A percentile compares a stretch with the other conserved stretches of the same genome.
These are phyloP conservation scores for Trichoderma atrobrunneum DNA, from an alignment of 2,329 filamentous ascomycete genomes.

Conservation along the genomic window DNA sequence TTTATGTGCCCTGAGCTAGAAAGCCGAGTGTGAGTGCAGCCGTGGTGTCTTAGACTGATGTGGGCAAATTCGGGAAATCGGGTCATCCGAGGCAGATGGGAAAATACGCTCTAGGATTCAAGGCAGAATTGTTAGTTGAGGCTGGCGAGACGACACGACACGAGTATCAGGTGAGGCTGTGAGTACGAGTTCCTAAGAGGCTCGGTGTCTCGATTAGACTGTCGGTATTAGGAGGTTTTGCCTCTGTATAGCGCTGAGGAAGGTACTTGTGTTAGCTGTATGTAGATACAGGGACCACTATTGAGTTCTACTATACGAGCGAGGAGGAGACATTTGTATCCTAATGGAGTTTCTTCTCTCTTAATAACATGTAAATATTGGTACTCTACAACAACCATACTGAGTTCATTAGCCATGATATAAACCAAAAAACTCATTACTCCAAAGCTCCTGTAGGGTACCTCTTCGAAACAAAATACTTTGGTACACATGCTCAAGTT, in stretches of 20 bases:
- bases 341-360: not conserved
- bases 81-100: not conserved
- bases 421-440: not conserved
- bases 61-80: not conserved
- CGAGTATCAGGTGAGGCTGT: not conserved
- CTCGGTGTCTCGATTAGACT: constrained; percentile 4
- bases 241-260: not conserved
- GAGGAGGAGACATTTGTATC: too few species aligned
- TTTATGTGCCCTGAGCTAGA: not conserved
- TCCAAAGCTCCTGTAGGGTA: not conserved
- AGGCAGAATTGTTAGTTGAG: not conserved
- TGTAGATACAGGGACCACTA: too few species aligned
- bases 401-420: not conserved
- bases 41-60: not conserved
- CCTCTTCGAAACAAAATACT: not conserved
- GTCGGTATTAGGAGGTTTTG: not conserved
- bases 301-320: not conserved
- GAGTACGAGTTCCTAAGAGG: not conserved
- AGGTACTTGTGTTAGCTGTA: not conserved
- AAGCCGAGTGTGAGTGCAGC: not conserved
- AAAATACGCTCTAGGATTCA: not conserved
- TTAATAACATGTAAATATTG: not conserved
- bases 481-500: not conserved
- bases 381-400: not conserved
- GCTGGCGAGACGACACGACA: not conserved